Evolutionary conservation across 495 filamentous ascomycete genomes (phyloP), one percentile per base, ranked within the genome.

Genomic region (Hypoxylon subgilvum): DNA sequence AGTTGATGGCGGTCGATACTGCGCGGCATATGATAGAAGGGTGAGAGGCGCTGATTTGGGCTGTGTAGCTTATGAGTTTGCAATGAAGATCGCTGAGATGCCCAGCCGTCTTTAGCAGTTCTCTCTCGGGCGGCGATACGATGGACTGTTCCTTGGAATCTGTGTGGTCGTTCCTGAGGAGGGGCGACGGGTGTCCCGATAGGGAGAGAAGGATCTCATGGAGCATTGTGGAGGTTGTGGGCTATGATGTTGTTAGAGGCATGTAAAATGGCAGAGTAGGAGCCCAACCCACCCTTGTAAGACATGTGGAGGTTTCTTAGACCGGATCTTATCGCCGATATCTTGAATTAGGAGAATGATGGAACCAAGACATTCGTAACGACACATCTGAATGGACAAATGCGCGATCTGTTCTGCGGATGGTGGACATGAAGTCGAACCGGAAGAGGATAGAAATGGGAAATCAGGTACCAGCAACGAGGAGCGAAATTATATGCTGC

Each of bases 161-260:
- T 52, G 69, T 65, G 66, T 77, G 59, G 45, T 73, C 58, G 58
- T 77, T 49, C 54, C 76, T 75, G 74, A 97, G 88, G 63, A 97
- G 84, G 38, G 91, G 86, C 48, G 93, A 97, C 19, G 90, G 87
- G 74, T 96, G 90, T 45, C 93, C 93, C 60, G 91, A 94, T 71
- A 98, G 87, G 68, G 90, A 90, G 69, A 98, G 87, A 63, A 98
- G 83, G 74, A 98, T 87, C 76, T 98, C 94, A 79, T 97, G 93
- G 68, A 97, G 88, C 93, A 97, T 97, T 73, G 70, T 80, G 62
- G 23, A 28, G 50, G 19, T 34, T 45, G 28, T 35, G 46, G 41
- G 53, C 47, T 39, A 45, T 52, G 30, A 38, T 30, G 28, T 44
- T 43, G 46, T 60, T 54, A 51, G 52, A 49, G 43, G 31, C 1